A percentile compares a stretch with the other conserved stretches of the same genome.
Conservation (phyloP, 352 stramenopile genomes). For the Phytophthora sp. region DNA sequence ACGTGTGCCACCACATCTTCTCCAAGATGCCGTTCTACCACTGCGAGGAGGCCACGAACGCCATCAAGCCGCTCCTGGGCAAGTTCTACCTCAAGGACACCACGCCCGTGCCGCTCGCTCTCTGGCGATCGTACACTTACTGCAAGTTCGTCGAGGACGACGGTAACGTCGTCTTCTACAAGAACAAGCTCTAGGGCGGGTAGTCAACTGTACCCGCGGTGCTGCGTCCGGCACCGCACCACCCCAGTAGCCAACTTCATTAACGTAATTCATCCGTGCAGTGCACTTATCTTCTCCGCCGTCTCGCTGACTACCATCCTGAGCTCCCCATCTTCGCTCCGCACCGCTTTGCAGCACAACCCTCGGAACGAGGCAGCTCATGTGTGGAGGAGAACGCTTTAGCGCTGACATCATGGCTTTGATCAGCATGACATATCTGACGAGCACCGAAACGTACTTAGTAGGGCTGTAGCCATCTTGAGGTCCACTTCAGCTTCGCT, state of each 20-base stretch:
- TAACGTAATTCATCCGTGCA: conserved; percentile 34
- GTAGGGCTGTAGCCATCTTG: conserved; percentile 7
- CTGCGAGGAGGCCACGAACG: conserved; percentile 94
- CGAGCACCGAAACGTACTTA: conserved; percentile 31
- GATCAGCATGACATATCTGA: neutral
- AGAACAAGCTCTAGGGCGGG: conserved; percentile 57
- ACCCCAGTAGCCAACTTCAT: conserved; percentile 8
- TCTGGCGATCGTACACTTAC: conserved; percentile 93
- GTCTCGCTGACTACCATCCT: conserved; percentile 9
- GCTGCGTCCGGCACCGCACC: neutral
- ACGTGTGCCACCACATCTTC: conserved; percentile 99
- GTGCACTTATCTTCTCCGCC: conserved; percentile 13
- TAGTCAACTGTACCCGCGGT: neutral
- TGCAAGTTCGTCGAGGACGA: conserved; percentile 96
- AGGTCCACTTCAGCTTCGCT: neutral
- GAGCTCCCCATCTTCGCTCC: too few species aligned
- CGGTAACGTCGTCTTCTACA: conserved; percentile 93
- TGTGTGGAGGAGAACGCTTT: too few species aligned
- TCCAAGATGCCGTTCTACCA: conserved; percentile 99
- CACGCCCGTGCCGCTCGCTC: conserved; percentile 85
- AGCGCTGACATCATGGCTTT: neutral
- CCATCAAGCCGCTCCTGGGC: conserved; percentile 93
- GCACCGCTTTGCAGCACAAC: too few species aligned
- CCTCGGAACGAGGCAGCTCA: too few species aligned
- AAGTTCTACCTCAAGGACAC: conserved; percentile 97